A percentile compares a stretch with the other conserved stretches of the same genome.
Evolutionary conservation across 257 asterid genomes (phyloP).

Genomic region (Rubia yunnanensis): DNA sequence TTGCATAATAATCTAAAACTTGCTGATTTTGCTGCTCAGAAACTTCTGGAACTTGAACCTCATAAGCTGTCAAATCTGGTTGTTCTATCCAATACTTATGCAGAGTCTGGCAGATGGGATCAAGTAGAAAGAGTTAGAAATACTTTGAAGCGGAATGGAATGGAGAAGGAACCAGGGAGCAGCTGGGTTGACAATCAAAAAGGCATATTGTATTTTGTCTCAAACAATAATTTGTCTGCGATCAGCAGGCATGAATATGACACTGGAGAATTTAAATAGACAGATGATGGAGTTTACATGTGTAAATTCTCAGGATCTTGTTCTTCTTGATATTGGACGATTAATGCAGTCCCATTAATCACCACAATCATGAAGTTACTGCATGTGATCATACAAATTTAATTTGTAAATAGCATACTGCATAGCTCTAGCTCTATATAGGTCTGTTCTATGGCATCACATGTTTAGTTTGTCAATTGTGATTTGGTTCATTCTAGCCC

Average conservation of each 20-base stretch:
- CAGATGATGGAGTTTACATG: constrained; percentile 2
- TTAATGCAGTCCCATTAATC: neutral
- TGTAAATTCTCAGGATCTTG: neutral
- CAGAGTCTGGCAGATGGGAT: constrained; percentile 40
- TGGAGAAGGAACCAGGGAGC: constrained; percentile 34
- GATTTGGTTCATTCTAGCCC: neutral
- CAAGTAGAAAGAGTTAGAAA: constrained; percentile 31
- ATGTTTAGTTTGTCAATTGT: neutral
- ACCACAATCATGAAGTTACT: neutral
- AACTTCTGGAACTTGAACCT: constrained; percentile 35
- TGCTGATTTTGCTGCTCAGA: constrained; percentile 26
- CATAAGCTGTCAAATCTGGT: constrained; percentile 23
- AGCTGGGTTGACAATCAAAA: constrained; percentile 43
- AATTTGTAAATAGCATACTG: neutral
- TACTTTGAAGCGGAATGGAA: constrained; percentile 19
- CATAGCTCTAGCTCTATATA: neutral
- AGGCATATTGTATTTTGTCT: constrained; percentile 21
- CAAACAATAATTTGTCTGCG: constrained; percentile 12
- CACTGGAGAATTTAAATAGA: neutral
- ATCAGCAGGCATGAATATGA: neutral
- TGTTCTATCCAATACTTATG: constrained; percentile 29
- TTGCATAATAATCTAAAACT: constrained; percentile 27
- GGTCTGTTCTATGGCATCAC: neutral
- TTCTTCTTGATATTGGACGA: neutral
- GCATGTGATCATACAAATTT: neutral